Conservation (phyloP, 768 basidiomycete genomes). For the Cystofilobasidium macerans region DNA sequence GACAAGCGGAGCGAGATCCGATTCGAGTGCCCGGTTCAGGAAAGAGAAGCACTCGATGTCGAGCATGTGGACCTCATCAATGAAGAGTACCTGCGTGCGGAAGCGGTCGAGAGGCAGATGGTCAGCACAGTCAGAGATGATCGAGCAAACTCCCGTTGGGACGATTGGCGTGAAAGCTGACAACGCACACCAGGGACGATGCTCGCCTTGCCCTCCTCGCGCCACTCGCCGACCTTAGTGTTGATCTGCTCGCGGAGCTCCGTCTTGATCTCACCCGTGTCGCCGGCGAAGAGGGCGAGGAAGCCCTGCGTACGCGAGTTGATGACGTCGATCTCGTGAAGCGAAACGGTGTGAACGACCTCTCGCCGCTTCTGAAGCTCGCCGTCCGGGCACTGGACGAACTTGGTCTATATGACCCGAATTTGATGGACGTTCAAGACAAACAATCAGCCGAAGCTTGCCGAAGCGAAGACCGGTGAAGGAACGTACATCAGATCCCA, state of each 20-base stretch:
- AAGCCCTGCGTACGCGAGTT: constrained; percentile 98
- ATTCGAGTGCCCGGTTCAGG: constrained; percentile 89
- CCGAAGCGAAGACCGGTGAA: neutral
- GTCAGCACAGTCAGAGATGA: constrained; percentile 7
- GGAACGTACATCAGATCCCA: constrained; percentile 85
- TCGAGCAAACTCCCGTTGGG: too few relatives aligned
- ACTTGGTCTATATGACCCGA: constrained; percentile 61
- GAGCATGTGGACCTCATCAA: constrained; percentile 76
- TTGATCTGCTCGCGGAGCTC: constrained; percentile 95
- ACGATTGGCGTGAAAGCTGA: too few relatives aligned
- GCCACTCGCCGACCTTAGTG: constrained; percentile 90
- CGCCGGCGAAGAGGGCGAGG: constrained; percentile 76
- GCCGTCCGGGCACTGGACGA: constrained; percentile 94
- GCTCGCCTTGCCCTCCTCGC: constrained; percentile 96
- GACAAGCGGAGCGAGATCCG: constrained; percentile 83
- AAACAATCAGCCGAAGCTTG: neutral
- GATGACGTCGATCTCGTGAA: constrained; percentile 99
- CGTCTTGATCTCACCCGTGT: constrained; percentile 97
- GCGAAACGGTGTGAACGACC: constrained; percentile 89
- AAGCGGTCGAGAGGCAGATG: too few relatives aligned
- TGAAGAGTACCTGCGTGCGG: constrained; percentile 71
- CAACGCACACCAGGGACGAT: constrained; percentile 81
- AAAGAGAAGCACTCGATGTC: constrained; percentile 99
- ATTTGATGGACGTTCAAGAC: neutral
- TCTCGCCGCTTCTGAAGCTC: constrained; percentile 97